Conservation (phyloP, 2,329 filamentous ascomycete species). For the Cytospora mali region DNA sequence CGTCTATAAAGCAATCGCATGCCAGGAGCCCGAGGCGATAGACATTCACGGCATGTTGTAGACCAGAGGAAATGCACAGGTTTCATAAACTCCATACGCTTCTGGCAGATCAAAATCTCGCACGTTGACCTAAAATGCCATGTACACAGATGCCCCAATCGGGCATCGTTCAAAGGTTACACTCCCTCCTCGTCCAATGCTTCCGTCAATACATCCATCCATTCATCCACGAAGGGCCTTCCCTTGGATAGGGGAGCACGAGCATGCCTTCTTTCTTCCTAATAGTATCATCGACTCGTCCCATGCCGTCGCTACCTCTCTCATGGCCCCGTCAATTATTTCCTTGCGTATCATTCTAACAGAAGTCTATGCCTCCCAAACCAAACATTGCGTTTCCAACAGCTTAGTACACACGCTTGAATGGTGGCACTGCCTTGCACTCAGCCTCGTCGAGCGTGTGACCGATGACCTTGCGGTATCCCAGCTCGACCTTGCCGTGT, state of each 20-base stretch:
- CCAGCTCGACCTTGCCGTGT: constrained; percentile 82
- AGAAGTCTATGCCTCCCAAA: constrained; percentile 10
- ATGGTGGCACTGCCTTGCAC: constrained; percentile 94
- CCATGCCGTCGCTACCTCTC: not conserved
- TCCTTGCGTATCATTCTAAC: not conserved
- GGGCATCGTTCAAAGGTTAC: constrained; percentile 10
- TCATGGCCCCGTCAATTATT: constrained; percentile 2
- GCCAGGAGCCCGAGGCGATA: not conserved
- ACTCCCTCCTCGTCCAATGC: not conserved
- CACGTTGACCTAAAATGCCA: constrained; percentile 17
- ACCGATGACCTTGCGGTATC: constrained; percentile 81
- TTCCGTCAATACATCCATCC: not conserved
- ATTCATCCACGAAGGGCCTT: not conserved
- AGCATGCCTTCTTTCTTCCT: not conserved
- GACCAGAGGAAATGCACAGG: not conserved
- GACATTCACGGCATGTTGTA: not conserved
- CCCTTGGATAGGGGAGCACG: not conserved
- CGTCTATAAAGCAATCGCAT: not conserved
- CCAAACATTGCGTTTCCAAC: not conserved
- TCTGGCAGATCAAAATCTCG: constrained; percentile 17
- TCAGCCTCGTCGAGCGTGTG: constrained; percentile 91
- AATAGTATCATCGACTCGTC: not conserved
- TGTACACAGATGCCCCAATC: constrained; percentile 23
- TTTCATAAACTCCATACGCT: constrained; percentile 23
- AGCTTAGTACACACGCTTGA: constrained; percentile 89